Conservation (phyloP, 2,329 filamentous ascomycete genomes). For the Alternaria novae-zelandiae region DNA sequence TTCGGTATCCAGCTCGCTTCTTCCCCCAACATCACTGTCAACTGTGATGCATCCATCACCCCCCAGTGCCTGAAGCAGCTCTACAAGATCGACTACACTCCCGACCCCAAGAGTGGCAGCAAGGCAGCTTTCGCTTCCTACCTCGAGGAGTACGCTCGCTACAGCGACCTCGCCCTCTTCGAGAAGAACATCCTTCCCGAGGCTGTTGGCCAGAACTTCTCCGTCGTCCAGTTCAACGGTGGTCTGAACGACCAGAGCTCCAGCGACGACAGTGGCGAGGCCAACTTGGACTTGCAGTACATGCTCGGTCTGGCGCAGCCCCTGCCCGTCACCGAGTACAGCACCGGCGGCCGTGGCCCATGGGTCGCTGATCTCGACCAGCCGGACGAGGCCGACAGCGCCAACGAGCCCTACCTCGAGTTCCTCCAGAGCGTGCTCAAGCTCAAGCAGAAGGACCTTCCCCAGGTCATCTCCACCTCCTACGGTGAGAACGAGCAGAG, state of each 20-base stretch:
- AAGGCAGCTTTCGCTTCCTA: constrained; percentile 60
- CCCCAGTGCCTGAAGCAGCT: constrained; percentile 57
- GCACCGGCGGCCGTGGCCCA: constrained; percentile 63
- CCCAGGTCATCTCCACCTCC: constrained; percentile 68
- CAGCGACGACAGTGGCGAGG: constrained; percentile 54
- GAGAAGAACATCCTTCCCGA: constrained; percentile 48
- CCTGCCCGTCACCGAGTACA: constrained; percentile 63
- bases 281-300: constrained; percentile 69
- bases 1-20: constrained; percentile 21
- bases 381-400: constrained; percentile 50
- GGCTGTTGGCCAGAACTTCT: constrained; percentile 53
- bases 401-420: constrained; percentile 71
- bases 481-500: constrained; percentile 72
- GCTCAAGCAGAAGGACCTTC: constrained; percentile 58
- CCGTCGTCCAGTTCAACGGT: constrained; percentile 40
- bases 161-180: constrained; percentile 54
- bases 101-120: constrained; percentile 54
- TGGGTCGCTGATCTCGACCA: constrained; percentile 58
- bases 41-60: constrained; percentile 45
- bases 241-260: constrained; percentile 33
- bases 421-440: constrained; percentile 65
- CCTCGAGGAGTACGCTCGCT: constrained; percentile 58
- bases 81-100: constrained; percentile 59
- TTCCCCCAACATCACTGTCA: constrained; percentile 20
- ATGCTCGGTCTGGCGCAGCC: constrained; percentile 61